Evolutionary conservation across 306 rosid species (phyloP), one percentile per base, ranked within the genome.

Genomic region (Begonia peltatifolia): DNA sequence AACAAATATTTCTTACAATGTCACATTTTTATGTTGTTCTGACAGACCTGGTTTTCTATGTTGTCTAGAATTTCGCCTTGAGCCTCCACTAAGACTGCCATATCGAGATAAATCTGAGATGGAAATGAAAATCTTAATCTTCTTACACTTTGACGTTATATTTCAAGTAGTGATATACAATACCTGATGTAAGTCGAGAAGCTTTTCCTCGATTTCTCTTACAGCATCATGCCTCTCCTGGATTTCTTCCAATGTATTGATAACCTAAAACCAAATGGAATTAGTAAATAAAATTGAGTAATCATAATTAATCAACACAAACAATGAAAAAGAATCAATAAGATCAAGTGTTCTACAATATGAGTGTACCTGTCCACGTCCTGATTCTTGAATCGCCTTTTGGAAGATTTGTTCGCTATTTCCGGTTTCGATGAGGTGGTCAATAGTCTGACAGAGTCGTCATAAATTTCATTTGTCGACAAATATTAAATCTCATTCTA

Each of bases 111-210:
- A 54, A 89, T 78, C 97, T 89, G 46, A 53, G 11, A 38, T 62
- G 15, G 20, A 41, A 14, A 46, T 11, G 36, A 30, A 58, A 42
- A 52, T 18, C 42, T 23, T 25, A 72, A 63, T 30, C 64, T 44
- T 4, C n/a, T 10, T 44, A 3, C 47, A 4, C 14, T 10, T 44
- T 11, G 5, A 11, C n/a, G 3, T 44, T 44, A 13, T 10, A 3
- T 6, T 44, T 44, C 14, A 2, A 10, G n/a, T 11, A 44, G 13
- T 2, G 14, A 36, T 57, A 56, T 50, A 41, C 54, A 6, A 68
- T 56, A 83, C 95, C 95, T 90, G 97, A 66, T 90, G 97, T 57
- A 90, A 78, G 71, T 90, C 97, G 11, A 79, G 87, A 66, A 90
- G 95, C 68, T 71, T 90, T 73, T 82, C 83, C 83, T 90, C 97